Percentiles rank a stretch among this genome's conserved stretches.
Evolutionary conservation across 2,329 filamentous ascomycete genomes (phyloP).

Genomic region (Scytalidium sp.): DNA sequence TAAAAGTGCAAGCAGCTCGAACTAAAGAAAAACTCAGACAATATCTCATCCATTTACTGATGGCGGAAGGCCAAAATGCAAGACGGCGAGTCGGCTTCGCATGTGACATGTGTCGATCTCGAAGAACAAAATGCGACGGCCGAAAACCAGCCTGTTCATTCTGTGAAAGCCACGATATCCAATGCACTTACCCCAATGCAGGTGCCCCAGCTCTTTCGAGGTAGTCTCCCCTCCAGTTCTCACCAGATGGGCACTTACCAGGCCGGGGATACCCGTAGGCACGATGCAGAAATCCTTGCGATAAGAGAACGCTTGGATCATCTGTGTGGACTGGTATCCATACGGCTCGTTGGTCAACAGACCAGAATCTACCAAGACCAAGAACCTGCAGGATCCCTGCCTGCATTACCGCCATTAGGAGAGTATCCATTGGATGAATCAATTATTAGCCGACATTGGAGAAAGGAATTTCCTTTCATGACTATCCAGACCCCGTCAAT

Average conservation of each 20-base stretch:
- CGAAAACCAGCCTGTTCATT: conserved; percentile 17
- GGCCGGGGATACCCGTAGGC: conserved; percentile 1
- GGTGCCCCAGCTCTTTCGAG: conserved; percentile 3
- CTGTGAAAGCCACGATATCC: conserved; percentile 15
- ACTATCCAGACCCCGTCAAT: conserved; percentile 13
- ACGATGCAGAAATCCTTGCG: conserved; percentile 5
- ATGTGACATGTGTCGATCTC: conserved; percentile 19
- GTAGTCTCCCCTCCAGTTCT: too few species aligned
- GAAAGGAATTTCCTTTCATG: conserved; percentile 13
- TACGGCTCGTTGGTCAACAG: conserved; percentile 2
- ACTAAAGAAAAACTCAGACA: too few species aligned
- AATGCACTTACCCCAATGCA: conserved; percentile 7
- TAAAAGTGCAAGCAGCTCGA: too few species aligned
- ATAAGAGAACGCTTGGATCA: conserved; percentile 6
- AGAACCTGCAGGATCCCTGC: not conserved
- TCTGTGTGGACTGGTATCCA: conserved; percentile 5
- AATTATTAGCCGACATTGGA: conserved; percentile 13
- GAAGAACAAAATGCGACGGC: conserved; percentile 23
- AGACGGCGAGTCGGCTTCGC: conserved; percentile 13
- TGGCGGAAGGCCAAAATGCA: not conserved
- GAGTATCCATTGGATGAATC: conserved; percentile 12
- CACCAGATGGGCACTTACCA: too few species aligned
- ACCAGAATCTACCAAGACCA: not conserved
- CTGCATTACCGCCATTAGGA: not conserved
- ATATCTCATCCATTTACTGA: not conserved